Evolutionary conservation across 345 rosid species (phyloP).

Genomic region (Euphorbia tirucalli): DNA sequence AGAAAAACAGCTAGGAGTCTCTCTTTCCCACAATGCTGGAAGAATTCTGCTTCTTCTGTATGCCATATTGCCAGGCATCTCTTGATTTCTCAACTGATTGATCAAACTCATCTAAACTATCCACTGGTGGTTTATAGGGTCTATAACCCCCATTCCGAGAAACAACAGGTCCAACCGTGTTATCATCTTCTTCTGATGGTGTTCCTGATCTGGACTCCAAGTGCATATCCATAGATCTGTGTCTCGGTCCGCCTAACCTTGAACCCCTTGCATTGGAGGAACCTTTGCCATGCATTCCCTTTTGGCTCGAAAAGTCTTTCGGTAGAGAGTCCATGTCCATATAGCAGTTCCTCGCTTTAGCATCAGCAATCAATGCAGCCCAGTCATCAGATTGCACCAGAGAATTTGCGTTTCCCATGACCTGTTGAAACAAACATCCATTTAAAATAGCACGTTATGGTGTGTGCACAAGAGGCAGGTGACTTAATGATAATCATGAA

Average conservation of each 20-base stretch:
- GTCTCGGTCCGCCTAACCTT: constrained; percentile 72
- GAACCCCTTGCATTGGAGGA: constrained; percentile 56
- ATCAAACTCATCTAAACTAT: constrained; percentile 60
- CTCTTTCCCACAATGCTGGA: constrained; percentile 49
- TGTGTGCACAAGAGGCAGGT: neutral
- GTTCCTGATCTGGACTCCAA: constrained; percentile 67
- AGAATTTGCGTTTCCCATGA: constrained; percentile 93
- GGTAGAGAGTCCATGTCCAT: constrained; percentile 94
- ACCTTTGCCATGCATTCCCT: constrained; percentile 56
- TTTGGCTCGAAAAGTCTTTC: constrained; percentile 52
- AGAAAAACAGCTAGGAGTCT: constrained; percentile 33
- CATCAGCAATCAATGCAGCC: constrained; percentile 86
- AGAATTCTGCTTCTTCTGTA: constrained; percentile 34
- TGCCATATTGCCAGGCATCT: constrained; percentile 81
- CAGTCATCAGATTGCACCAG: constrained; percentile 83
- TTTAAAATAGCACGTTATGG: neutral
- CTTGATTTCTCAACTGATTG: constrained; percentile 59
- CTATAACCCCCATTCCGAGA: constrained; percentile 61
- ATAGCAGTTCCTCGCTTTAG: constrained; percentile 82
- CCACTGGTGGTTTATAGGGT: constrained; percentile 41
- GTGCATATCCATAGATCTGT: constrained; percentile 56
- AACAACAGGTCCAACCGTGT: constrained; percentile 39
- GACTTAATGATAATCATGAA: neutral
- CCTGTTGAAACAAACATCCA: constrained; percentile 54
- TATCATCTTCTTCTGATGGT: constrained; percentile 76